Evolutionary conservation across 208 protist species (phyloP).

Genomic region (Angomonas desouzai): DNA sequence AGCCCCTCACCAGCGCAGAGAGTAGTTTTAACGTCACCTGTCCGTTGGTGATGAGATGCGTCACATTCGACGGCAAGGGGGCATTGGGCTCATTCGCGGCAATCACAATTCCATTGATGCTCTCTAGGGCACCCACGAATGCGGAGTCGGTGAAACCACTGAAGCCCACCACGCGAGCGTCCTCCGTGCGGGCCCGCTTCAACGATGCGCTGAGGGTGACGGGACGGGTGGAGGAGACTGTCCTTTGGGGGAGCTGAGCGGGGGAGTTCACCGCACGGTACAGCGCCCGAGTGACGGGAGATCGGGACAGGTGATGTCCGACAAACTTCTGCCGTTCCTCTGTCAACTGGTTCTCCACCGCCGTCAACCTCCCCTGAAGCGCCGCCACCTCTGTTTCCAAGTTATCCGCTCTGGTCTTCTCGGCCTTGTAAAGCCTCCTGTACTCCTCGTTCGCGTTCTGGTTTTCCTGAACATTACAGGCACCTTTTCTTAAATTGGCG

Average conservation of each 20-base stretch:
- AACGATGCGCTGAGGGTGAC: constrained; percentile 12
- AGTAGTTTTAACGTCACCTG: constrained; percentile 86
- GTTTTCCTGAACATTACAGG: constrained; percentile 24
- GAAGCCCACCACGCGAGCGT: constrained; percentile 78
- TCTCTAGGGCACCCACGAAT: constrained; percentile 47
- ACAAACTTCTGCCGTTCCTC: constrained; percentile 56
- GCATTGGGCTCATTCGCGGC: constrained; percentile 82
- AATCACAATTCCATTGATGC: constrained; percentile 70
- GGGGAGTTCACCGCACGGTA: constrained; percentile 14
- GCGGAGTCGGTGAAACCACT: constrained; percentile 79
- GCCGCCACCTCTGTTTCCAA: constrained; percentile 66
- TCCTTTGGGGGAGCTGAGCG: not conserved
- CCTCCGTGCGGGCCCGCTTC: constrained; percentile 66
- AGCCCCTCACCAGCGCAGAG: constrained; percentile 76
- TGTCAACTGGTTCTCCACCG: constrained; percentile 68
- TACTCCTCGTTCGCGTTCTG: constrained; percentile 45
- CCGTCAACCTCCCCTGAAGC: constrained; percentile 41
- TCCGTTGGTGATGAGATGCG: constrained; percentile 84
- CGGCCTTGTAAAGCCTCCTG: constrained; percentile 30
- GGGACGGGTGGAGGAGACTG: not conserved
- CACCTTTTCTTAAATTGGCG: constrained; percentile 21
- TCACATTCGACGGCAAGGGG: constrained; percentile 78
- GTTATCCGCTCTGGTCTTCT: constrained; percentile 39
- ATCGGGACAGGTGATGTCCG: constrained; percentile 21
- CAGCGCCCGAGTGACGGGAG: constrained; percentile 24